Percentiles rank a stretch among this genome's conserved stretches.
Conservation (phyloP, 768 basidiomycete genomes). For the Agaricus blazei region DNA sequence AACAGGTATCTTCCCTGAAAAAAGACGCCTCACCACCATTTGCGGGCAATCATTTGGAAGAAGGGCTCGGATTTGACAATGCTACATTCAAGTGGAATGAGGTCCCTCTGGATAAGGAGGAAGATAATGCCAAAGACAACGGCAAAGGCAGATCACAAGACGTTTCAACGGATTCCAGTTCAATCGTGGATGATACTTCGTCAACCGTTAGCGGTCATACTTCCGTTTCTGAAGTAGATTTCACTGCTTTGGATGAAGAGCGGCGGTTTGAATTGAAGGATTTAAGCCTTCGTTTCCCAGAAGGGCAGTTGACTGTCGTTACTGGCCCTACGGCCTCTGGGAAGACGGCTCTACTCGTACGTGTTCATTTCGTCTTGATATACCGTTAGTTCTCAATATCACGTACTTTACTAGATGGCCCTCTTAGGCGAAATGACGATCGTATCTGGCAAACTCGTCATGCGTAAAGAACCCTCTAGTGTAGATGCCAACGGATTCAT, state of each 20-base stretch:
- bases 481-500: constrained; percentile 58
- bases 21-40: constrained; percentile 21
- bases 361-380: constrained; percentile 13
- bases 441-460: constrained; percentile 43
- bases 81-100: constrained; percentile 64
- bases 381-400: background rate
- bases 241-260: constrained; percentile 26
- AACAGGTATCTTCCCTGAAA: constrained; percentile 64
- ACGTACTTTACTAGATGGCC: constrained; percentile 45
- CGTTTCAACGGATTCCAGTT: background rate
- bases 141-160: constrained; percentile 8
- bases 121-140: constrained; percentile 9
- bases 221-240: constrained; percentile 16
- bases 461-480: constrained; percentile 58
- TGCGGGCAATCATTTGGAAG: constrained; percentile 18
- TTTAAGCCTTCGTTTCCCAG: constrained; percentile 65
- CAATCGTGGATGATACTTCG: background rate
- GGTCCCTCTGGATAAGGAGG: constrained; percentile 27
- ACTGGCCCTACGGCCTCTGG: constrained; percentile 80
- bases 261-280: constrained; percentile 64
- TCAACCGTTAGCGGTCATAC: constrained; percentile 7
- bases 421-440: constrained; percentile 69
- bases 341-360: constrained; percentile 72
- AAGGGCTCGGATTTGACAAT: constrained; percentile 52
- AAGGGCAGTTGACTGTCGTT: constrained; percentile 63